phyloP scores from a whole-genome alignment of 1,284 basidiomycete species.

The Moniliella sp. region DNA sequence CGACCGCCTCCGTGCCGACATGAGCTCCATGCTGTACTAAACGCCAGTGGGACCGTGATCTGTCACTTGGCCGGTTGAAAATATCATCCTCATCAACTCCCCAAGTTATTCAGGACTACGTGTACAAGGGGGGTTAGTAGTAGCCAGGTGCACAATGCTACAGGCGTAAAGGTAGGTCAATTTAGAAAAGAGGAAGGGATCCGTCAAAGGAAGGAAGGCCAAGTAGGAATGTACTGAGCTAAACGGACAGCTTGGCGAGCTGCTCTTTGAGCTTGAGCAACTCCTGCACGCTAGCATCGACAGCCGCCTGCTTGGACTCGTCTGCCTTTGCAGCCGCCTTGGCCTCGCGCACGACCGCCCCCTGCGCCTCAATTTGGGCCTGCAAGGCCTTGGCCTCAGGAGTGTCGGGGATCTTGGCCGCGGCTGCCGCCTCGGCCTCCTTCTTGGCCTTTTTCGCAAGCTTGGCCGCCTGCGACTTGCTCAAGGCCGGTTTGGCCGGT shows the following conservation, averaged over 20 bases:
- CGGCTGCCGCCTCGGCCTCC: constrained; percentile 7
- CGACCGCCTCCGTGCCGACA: constrained; percentile 33
- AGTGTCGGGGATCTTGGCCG: constrained; percentile 13
- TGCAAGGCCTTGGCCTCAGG: constrained; percentile 16
- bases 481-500: constrained; percentile 15
- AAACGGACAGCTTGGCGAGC: no score
- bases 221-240: no score
- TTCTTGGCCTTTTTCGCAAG: constrained; percentile 25
- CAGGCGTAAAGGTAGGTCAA: no score
- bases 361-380: constrained; percentile 12
- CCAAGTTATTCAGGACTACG: no score
- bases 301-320: constrained; percentile 2
- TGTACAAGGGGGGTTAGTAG: no score
- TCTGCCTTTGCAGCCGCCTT: constrained; percentile 6
- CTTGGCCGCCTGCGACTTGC: constrained; percentile 28
- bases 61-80: no score
- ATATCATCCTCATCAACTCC: no score
- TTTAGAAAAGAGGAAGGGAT: no score
- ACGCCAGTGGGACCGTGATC: no score
- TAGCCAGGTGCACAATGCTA: no score
- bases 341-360: constrained; percentile 12
- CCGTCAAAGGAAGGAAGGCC: no score
- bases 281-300: constrained; percentile 7
- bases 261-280: constrained; percentile 10
- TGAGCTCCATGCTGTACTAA: constrained; percentile 33